These are phyloP conservation scores for Coriolopsis trogii DNA, from an alignment of 1,284 basidiomycete species.

Conservation along the genomic window DNA sequence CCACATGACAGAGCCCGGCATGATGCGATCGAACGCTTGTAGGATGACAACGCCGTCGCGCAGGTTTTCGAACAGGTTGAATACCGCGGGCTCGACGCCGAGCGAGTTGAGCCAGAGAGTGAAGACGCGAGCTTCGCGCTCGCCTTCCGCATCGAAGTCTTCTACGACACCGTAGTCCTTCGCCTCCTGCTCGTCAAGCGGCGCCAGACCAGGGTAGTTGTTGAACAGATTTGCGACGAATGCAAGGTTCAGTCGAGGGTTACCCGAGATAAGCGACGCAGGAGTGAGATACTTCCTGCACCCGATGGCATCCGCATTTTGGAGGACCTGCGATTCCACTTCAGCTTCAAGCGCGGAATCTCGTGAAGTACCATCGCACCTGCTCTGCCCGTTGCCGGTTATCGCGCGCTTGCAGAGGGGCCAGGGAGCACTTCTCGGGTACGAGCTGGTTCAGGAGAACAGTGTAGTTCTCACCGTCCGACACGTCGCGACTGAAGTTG, in stretches of 20 bases:
- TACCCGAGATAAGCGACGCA: slow-evolving; percentile 89
- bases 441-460: slow-evolving; percentile 95
- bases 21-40: slow-evolving; percentile 96
- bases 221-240: slow-evolving; percentile 99
- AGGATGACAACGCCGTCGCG: slow-evolving; percentile 91
- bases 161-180: slow-evolving; percentile 87
- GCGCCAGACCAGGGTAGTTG: slow-evolving; percentile 92
- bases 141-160: slow-evolving; percentile 98
- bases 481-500: slow-evolving; percentile 96
- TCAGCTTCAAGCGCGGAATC: neutral
- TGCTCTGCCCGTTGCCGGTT: slow-evolving; percentile 86
- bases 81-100: slow-evolving; percentile 94
- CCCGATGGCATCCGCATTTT: slow-evolving; percentile 92
- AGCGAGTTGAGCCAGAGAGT: slow-evolving; percentile 98
- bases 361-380: too few relatives aligned
- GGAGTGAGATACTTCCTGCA: slow-evolving; percentile 97
- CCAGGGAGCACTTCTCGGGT: slow-evolving; percentile 91
- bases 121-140: slow-evolving; percentile 96
- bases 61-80: slow-evolving; percentile 96
- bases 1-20: slow-evolving; percentile 93
- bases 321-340: slow-evolving; percentile 60
- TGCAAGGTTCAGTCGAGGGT: slow-evolving; percentile 97
- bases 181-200: slow-evolving; percentile 88
- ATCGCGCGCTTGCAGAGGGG: slow-evolving; percentile 87
- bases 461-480: slow-evolving; percentile 97